Evolutionary conservation across 2,329 filamentous ascomycete genomes (phyloP), one percentile per base, ranked within the genome.

Genomic region (Talaromyces sp.): DNA sequence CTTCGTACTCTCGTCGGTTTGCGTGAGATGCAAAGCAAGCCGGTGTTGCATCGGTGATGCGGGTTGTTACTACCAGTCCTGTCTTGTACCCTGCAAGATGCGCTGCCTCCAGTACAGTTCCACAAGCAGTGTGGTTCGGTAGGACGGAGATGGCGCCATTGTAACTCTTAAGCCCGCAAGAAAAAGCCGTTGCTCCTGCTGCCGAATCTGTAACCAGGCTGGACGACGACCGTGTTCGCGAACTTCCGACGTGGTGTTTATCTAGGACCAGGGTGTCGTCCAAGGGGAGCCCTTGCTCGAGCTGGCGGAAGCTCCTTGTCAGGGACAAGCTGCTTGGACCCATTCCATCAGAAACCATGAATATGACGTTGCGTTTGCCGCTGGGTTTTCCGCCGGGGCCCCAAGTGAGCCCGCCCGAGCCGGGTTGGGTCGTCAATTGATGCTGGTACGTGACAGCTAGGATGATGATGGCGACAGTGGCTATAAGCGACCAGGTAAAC

Each of bases 301-400:
- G 85, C 76, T 99, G 95, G 67, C 90, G 87, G 79, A 89, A 99
- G 72, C 88, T 90, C 61, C 95, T 85, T 6, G 95, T 96, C 73
- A 99, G 77, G 30, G 89, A 90, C 59, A 99, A 82, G 68, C 91
- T 94, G 8, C 95, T 91, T 7, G 95, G 95, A 0, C 95, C 95
- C 95, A 99, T 99, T 71, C 95, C 95, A 75, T 99, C 95, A 0
- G 92, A 96, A 42, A 99, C 94, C 95, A 99, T 99, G 81, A 99
- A 98, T 69, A 99, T 89, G 59, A 99, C 82, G 76, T 98, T 99
- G 60, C 91, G 86, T 82, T 98, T 99, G 58, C 87, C 86, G 31
- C 70, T 76, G 61, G 82, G 80, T 65, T 78, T 80, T 23, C 73
- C 73, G 61, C 69, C 70, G 33, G 74, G 72, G 10, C 74, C 74